phyloP scores from a whole-genome alignment of 331 rosid species.

The Quercus lobata region DNA sequence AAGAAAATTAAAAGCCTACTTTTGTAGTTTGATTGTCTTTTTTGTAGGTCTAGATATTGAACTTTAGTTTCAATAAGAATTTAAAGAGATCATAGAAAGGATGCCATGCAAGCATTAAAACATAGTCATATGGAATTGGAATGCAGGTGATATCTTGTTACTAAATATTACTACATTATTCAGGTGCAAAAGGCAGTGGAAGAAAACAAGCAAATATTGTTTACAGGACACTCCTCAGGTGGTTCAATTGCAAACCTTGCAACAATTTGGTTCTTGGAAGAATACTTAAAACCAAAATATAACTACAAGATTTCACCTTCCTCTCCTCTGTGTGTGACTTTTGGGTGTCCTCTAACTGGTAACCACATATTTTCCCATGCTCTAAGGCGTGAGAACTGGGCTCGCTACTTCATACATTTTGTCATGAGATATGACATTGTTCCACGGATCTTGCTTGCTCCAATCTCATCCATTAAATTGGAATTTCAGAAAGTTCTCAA shows the following conservation, averaged over 20 bases:
- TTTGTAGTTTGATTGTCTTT: not conserved
- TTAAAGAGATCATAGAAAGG: not conserved
- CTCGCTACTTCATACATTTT: constrained; percentile 49
- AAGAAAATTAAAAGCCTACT: too few species aligned
- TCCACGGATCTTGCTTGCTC: constrained; percentile 63
- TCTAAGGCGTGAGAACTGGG: constrained; percentile 69
- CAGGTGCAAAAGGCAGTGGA: constrained; percentile 5
- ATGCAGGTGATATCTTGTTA: not conserved
- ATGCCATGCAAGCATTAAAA: not conserved
- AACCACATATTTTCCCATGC: constrained; percentile 70
- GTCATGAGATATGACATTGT: constrained; percentile 56
- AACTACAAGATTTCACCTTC: not conserved
- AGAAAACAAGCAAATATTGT: constrained; percentile 35
- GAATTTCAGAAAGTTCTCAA: constrained; percentile 24
- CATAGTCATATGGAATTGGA: not conserved
- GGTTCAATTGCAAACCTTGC: constrained; percentile 65
- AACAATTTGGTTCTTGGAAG: constrained; percentile 64
- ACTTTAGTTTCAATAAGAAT: too few species aligned
- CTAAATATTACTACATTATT: not conserved
- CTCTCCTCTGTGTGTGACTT: constrained; percentile 54
- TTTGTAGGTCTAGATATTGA: too few species aligned
- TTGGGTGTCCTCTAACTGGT: constrained; percentile 80
- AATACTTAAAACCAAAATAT: not conserved
- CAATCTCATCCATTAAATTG: constrained; percentile 33
- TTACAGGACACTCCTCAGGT: constrained; percentile 73